These are phyloP conservation scores for Gnaphalium uliginosum DNA, from an alignment of 129 eudicot species.

Conservation along the genomic window DNA sequence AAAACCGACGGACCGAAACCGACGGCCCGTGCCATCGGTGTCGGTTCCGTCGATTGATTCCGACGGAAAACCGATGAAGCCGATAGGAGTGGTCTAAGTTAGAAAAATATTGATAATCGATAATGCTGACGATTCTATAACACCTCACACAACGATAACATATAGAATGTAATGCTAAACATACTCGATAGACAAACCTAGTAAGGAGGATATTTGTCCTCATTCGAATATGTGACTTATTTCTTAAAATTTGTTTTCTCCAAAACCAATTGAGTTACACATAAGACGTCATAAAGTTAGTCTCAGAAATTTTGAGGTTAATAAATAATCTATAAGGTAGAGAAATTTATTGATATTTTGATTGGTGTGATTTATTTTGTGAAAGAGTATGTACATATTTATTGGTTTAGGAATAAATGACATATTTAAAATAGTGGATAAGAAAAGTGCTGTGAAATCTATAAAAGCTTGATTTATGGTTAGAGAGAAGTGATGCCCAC, in stretches of 20 bases:
- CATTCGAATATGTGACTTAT: no score
- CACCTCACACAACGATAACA: no score
- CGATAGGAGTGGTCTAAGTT: no score
- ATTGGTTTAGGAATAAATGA: conserved; percentile 21
- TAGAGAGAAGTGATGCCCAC: conserved; percentile 33
- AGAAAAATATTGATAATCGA: no score
- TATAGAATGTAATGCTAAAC: not conserved
- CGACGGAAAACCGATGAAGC: no score
- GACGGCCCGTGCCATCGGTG: no score
- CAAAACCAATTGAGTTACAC: no score
- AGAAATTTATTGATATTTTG: not conserved
- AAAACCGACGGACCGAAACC: no score
- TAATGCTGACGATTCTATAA: no score
- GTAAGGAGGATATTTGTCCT: no score
- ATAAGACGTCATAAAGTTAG: not conserved
- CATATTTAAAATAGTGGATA: conserved; percentile 8
- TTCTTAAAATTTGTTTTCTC: no score
- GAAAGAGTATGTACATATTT: not conserved
- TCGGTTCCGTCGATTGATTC: no score
- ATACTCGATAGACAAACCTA: not conserved
- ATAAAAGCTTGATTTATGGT: conserved; percentile 19
- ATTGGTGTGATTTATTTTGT: not conserved
- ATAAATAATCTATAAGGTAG: not conserved
- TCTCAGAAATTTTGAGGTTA: not conserved
- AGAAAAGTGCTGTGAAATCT: conserved; percentile 10